phyloP scores from a whole-genome alignment of 768 basidiomycete species.

The Tulasnella sp. region DNA sequence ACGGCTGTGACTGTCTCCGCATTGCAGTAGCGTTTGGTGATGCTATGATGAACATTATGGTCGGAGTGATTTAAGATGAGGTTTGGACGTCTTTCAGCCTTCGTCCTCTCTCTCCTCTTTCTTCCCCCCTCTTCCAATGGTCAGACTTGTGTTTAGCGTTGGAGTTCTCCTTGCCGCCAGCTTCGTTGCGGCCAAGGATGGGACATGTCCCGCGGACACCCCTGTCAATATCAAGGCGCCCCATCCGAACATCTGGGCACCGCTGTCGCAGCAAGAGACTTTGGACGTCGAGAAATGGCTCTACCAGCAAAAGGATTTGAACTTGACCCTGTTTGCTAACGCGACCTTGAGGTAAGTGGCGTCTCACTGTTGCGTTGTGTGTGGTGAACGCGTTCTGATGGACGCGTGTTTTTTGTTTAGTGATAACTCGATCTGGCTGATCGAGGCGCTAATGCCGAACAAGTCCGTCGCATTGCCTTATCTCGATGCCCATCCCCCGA shows the following conservation, averaged over 20 bases:
- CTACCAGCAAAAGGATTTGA: not conserved
- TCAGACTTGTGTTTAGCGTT: not conserved
- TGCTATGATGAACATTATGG: too few relatives aligned
- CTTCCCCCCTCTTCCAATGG: not conserved
- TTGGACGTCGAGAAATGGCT: not conserved
- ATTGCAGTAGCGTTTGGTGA: too few relatives aligned
- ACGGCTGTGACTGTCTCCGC: too few relatives aligned
- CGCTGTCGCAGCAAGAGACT: not conserved
- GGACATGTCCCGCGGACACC: not conserved
- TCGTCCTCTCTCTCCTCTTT: not conserved
- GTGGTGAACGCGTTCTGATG: not conserved
- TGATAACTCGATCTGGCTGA: constrained; percentile 5
- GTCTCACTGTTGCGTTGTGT: too few relatives aligned
- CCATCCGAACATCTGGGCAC: not conserved
- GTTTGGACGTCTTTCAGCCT: too few relatives aligned
- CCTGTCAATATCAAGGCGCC: constrained; percentile 6
- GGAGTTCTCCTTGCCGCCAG: not conserved
- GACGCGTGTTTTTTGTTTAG: not conserved
- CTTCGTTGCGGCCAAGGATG: not conserved
- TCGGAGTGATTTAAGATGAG: too few relatives aligned
- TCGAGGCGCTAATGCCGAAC: constrained; percentile 4
- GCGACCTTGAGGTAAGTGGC: not conserved
- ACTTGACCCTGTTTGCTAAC: not conserved
- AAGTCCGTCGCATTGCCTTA: not conserved
- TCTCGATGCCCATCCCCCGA: not conserved